Evolutionary conservation across 805 yeast species (phyloP), one percentile per base, ranked within the genome.

Genomic region (Yarrowia yakushimensis): DNA sequence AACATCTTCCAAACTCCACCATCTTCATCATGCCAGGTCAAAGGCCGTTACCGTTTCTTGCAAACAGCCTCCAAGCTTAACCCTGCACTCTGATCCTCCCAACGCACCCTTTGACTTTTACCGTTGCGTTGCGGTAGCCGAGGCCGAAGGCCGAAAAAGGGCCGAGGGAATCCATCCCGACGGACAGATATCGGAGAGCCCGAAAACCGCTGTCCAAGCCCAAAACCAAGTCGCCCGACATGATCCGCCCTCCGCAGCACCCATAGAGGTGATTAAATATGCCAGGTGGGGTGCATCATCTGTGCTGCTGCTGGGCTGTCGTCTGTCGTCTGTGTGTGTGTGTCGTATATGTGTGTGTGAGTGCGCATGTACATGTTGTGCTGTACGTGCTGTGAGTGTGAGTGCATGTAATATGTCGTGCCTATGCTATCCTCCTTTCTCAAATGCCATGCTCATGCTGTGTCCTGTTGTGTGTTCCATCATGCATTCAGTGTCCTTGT

Each of bases 111-210:
- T 25, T 25, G n/a, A 13, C 17, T 23, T 42, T 1, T 15, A 41
- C 48, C 50, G 34, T 43, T 45, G 33, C 4, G 17, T 28, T 17
- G 36, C 31, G 36, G 36, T 18, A 28, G 52, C 52, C 52, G 52
- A 45, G 34, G 52, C 52, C 52, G 52, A 45, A 45, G 34, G 52
- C 52, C 52, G 52, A 45, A 45, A 45, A 45, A 28, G 36, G 3
- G 52, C 52, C 52, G 52, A 45, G 52, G 20, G 41, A 28, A 20
- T 15, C 7, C 15, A 22, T 6, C 17, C 27, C 43, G 17, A 22
- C 1, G 7, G 41, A 11, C 41, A 37, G 41, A 18, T 1, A 18
- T 15, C 43, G 12, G 12, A 7, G 8, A 11, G n/a, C 23, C 23
- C 4, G 36, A 25, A 25, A 27, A 17, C 17, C 31, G 10, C 9